phyloP scores from a whole-genome alignment of 192 early-diverging fungal species.

The Coemansia sp. region DNA sequence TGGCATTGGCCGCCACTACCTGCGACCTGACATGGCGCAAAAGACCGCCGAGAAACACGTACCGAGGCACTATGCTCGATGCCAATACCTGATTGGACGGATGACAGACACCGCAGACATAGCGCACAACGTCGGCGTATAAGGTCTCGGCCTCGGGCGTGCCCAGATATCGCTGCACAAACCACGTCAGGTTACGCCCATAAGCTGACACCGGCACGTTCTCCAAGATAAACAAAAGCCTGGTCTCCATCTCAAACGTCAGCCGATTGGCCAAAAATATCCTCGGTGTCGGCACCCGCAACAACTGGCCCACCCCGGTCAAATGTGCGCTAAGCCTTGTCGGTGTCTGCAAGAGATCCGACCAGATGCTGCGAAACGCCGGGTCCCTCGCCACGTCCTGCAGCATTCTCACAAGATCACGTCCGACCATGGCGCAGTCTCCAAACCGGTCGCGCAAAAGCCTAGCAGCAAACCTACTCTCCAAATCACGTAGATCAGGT shows the following conservation, averaged over 20 bases:
- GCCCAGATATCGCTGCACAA: constrained; percentile 61
- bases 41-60: constrained; percentile 64
- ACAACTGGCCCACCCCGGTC: constrained; percentile 58
- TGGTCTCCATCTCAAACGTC: constrained; percentile 68
- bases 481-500: constrained; percentile 51
- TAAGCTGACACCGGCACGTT: constrained; percentile 54
- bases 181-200: constrained; percentile 66
- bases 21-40: constrained; percentile 60
- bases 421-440: constrained; percentile 61
- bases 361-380: constrained; percentile 60
- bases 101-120: constrained; percentile 69
- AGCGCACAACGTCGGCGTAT: constrained; percentile 69
- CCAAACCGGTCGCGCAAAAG: constrained; percentile 61
- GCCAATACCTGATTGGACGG: constrained; percentile 71
- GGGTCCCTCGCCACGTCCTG: constrained; percentile 61
- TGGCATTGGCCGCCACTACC: constrained; percentile 64
- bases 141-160: constrained; percentile 63
- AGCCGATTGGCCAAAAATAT: constrained; percentile 62
- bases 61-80: constrained; percentile 71
- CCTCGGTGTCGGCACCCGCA: constrained; percentile 62
- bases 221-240: constrained; percentile 67
- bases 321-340: constrained; percentile 59
- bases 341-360: constrained; percentile 57
- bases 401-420: constrained; percentile 67
- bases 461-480: constrained; percentile 53